These are phyloP conservation scores for Rhodocollybia butyracea DNA, from an alignment of 768 basidiomycete genomes.

Conservation along the genomic window DNA sequence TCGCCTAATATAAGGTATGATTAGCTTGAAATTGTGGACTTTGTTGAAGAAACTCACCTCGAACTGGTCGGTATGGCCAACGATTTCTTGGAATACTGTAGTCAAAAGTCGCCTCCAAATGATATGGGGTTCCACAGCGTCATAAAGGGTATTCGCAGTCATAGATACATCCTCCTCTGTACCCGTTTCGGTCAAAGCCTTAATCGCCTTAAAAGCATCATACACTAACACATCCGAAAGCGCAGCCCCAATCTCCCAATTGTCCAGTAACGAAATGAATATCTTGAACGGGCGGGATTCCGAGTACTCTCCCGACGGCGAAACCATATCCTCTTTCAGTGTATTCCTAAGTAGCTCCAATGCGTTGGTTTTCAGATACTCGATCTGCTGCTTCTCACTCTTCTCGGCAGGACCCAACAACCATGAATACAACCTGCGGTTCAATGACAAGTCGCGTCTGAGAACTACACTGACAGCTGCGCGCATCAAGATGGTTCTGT, in stretches of 20 bases:
- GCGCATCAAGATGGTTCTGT: constrained; percentile 80
- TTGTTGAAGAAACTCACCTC: constrained; percentile 42
- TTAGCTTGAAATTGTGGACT: background rate
- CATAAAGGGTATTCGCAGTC: constrained; percentile 87
- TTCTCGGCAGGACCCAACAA: constrained; percentile 81
- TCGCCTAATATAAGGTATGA: constrained; percentile 40
- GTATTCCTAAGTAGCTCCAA: constrained; percentile 71
- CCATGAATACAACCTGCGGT: constrained; percentile 92
- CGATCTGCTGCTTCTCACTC: constrained; percentile 75
- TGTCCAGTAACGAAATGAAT: constrained; percentile 91
- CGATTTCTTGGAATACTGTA: constrained; percentile 53
- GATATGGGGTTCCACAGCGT: constrained; percentile 86
- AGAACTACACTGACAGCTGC: constrained; percentile 87
- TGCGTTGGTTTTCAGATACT: constrained; percentile 64
- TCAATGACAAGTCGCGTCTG: constrained; percentile 88
- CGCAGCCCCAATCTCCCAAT: constrained; percentile 90
- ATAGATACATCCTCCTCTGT: constrained; percentile 65
- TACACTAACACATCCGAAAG: constrained; percentile 78
- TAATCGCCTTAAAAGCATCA: constrained; percentile 76
- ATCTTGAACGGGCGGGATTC: constrained; percentile 92
- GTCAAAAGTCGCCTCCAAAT: constrained; percentile 79
- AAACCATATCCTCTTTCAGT: constrained; percentile 79
- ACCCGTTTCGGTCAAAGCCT: constrained; percentile 51
- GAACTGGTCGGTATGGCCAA: constrained; percentile 32
- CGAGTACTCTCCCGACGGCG: constrained; percentile 67